A percentile compares a stretch with the other conserved stretches of the same genome.
phyloP scores from a whole-genome alignment of 2,329 filamentous ascomycete species.

The Cladophialophora chaetospira region DNA sequence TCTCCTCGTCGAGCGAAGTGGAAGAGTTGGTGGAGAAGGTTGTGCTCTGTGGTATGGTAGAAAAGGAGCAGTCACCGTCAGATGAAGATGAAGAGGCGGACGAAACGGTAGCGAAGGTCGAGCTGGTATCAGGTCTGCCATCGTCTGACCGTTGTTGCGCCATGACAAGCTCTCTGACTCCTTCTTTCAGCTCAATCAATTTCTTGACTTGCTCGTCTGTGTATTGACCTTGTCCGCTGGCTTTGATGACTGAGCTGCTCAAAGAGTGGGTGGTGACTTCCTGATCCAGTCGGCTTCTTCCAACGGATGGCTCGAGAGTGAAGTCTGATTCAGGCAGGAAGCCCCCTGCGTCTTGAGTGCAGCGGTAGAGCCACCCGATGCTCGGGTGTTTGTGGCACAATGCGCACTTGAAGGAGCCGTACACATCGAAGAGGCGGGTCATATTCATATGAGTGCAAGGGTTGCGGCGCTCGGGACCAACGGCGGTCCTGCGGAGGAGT shows the following conservation, averaged over 20 bases:
- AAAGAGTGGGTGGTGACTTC: slow-evolving; percentile 34
- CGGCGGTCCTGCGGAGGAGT: slow-evolving; percentile 9
- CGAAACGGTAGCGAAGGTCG: slow-evolving; percentile 20
- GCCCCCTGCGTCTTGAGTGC: slow-evolving; percentile 63
- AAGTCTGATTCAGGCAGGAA: slow-evolving; percentile 42
- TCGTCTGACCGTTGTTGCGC: slow-evolving; percentile 24
- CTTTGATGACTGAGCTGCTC: slow-evolving; percentile 44
- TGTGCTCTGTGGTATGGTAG: slow-evolving; percentile 32
- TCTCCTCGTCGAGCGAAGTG: slow-evolving; percentile 28
- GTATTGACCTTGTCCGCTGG: slow-evolving; percentile 47
- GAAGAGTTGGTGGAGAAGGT: slow-evolving; percentile 33
- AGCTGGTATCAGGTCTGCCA: slow-evolving; percentile 24
- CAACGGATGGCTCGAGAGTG: background rate
- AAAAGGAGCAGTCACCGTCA: slow-evolving; percentile 16
- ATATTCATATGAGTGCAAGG: slow-evolving; percentile 70
- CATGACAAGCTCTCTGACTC: slow-evolving; percentile 36
- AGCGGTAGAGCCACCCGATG: slow-evolving; percentile 74
- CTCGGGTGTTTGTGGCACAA: slow-evolving; percentile 58
- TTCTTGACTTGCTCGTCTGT: slow-evolving; percentile 44
- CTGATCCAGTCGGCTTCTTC: slow-evolving; percentile 1
- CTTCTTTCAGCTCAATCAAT: slow-evolving; percentile 46
- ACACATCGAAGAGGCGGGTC: slow-evolving; percentile 58
- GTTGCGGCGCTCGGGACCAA: slow-evolving; percentile 25
- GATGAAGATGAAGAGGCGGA: slow-evolving; percentile 14
- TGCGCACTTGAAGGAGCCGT: slow-evolving; percentile 58